phyloP scores from a whole-genome alignment of 164 flowering plant genomes.

The Vitis riparia region DNA sequence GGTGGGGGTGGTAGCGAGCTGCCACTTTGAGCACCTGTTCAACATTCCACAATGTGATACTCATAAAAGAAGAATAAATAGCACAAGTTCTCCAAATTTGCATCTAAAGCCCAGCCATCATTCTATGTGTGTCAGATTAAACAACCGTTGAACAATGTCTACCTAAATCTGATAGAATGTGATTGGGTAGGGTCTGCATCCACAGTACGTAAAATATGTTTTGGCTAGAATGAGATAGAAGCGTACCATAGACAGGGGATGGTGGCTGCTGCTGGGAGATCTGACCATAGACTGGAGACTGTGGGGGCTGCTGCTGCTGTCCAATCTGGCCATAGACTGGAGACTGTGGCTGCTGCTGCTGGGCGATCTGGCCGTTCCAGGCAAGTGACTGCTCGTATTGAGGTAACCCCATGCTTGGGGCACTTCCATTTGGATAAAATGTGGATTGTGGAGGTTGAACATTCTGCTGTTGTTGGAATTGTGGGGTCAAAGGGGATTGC shows the following conservation, averaged over 20 bases:
- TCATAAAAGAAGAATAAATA: background rate
- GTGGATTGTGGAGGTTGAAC: constrained; percentile 35
- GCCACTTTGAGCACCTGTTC: constrained; percentile 45
- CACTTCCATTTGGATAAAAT: constrained; percentile 57
- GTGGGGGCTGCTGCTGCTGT: constrained; percentile 20
- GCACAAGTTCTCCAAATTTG: background rate
- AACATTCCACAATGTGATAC: constrained; percentile 1
- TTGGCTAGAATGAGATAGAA: background rate
- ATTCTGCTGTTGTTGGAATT: constrained; percentile 51
- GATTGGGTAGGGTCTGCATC: background rate
- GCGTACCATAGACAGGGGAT: constrained; percentile 47
- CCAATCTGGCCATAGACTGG: constrained; percentile 1
- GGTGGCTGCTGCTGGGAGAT: constrained; percentile 53
- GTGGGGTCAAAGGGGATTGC: constrained; percentile 39
- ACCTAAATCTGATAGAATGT: background rate
- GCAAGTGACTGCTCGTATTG: constrained; percentile 50
- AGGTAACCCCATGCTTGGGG: constrained; percentile 35
- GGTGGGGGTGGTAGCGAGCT: constrained; percentile 88
- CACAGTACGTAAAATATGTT: background rate
- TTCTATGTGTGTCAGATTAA: no score
- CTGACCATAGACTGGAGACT: constrained; percentile 50
- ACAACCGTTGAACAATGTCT: background rate
- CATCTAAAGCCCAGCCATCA: background rate
- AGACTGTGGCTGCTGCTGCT: constrained; percentile 25
- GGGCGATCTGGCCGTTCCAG: constrained; percentile 71